Evolutionary conservation across 305 asterid genomes (phyloP), one percentile per base, ranked within the genome.

Genomic region (Rubia tinctorum): DNA sequence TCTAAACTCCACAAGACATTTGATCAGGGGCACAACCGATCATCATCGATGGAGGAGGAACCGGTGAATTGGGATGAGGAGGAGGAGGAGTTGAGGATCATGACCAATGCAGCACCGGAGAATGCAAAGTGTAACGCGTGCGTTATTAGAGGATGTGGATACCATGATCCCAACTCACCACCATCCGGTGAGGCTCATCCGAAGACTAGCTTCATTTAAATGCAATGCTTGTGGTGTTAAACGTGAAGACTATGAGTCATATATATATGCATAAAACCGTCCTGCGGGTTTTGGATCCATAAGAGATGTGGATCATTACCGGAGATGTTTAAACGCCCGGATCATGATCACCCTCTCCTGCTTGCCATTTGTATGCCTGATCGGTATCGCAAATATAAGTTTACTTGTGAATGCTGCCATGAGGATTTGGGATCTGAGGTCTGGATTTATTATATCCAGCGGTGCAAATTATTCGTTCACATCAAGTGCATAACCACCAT

Each of bases 261-360:
- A 1, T 44, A 64, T 20, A 3, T 61, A 1, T 73, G 77, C 11
- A 15, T 27, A 7, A 25, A 12, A 8, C n/a, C 56, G 8, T 49
- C 4, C 4, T 73, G 71, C 40, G 34, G 63, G 14, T 44, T 64
- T 18, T 73, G 71, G 76, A 49, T 73, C 40, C 76, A 73, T 15
- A 30, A 42, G 61, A 22, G 2, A 4, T 73, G 76, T 34, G 76
- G 44, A 2, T 63, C n/a, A 71, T 30, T 58, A 17, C 67, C 68
- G 0, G 11, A 3, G 15, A 42, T 7, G 10, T 3, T 20, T 11
- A 2, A 37, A 1, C 23, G 27, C 17, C 0, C 45, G 5, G 14
- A 30, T 22, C 69, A 72, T 8, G 18, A 15, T 17, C 76, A 72
- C 25, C 76, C 76, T 42, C 76, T 72, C n/a, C 22, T 22, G 27